Conservation (phyloP, 768 basidiomycete species). For the Mycena vulgaris region DNA sequence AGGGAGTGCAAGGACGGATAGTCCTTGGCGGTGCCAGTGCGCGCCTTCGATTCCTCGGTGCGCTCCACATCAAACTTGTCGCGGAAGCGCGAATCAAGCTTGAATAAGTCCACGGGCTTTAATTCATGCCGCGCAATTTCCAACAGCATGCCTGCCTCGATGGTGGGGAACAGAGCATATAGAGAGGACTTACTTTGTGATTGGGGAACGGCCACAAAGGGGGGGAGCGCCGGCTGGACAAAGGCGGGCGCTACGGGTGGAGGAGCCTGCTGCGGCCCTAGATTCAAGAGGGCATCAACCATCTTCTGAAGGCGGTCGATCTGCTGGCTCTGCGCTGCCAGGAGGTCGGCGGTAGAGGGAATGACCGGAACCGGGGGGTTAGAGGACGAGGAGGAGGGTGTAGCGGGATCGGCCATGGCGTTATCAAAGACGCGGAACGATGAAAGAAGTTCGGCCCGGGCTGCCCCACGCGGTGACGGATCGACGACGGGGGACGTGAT, state of each 20-base stretch:
- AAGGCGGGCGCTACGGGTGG: no score
- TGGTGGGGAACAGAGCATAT: neutral
- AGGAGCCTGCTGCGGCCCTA: neutral
- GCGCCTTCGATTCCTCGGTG: neutral
- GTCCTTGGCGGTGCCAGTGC: neutral
- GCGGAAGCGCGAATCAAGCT: constrained; percentile 3
- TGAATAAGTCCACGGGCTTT: neutral
- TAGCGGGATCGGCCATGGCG: constrained; percentile 2
- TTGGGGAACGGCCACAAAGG: no score
- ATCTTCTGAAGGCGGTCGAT: constrained; percentile 11
- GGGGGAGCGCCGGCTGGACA: no score
- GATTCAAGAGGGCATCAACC: constrained; percentile 1
- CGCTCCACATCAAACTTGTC: neutral
- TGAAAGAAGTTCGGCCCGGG: constrained; percentile 4
- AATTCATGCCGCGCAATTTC: constrained; percentile 9
- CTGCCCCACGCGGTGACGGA: neutral
- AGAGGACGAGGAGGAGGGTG: neutral
- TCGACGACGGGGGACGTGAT: no score
- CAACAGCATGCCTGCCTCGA: constrained; percentile 5
- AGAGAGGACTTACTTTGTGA: neutral
- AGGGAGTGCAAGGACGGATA: constrained; percentile 4
- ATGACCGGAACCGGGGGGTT: neutral
- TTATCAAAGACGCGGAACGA: neutral
- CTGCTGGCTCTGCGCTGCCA: neutral
- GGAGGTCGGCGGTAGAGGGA: neutral